Percentiles rank a stretch among this genome's conserved stretches.
Conservation (phyloP, 345 rosid genomes). For the Anastatica hierochuntica region DNA sequence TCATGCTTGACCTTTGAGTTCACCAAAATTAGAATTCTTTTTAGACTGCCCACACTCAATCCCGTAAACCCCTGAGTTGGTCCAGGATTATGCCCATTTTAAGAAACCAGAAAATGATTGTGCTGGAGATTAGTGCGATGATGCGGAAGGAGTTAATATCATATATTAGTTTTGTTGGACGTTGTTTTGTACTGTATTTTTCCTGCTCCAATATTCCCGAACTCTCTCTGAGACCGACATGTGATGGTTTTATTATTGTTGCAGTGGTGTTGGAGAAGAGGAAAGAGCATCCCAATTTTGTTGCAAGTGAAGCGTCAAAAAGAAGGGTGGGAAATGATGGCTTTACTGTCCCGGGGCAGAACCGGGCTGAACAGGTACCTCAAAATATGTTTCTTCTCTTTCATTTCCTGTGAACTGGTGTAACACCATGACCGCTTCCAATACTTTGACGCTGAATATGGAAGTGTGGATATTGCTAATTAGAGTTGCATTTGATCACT, state of each 20-base stretch:
- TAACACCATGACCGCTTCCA: not conserved
- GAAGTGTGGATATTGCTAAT: not conserved
- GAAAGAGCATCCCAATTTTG: slow-evolving; percentile 35
- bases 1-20: not conserved
- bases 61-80: too few relatives aligned
- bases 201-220: too few relatives aligned
- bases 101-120: too few relatives aligned
- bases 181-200: too few relatives aligned
- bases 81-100: too few relatives aligned
- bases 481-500: too few relatives aligned
- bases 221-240: slow-evolving; percentile 1
- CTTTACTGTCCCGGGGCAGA: slow-evolving; percentile 12
- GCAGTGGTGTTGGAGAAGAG: slow-evolving; percentile 45
- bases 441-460: slow-evolving; percentile 1
- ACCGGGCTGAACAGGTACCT: slow-evolving; percentile 35
- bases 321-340: slow-evolving; percentile 23
- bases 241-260: slow-evolving; percentile 16
- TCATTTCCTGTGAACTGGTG: too few relatives aligned
- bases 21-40: too few relatives aligned
- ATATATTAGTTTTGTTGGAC: too few relatives aligned
- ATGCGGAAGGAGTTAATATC: too few relatives aligned
- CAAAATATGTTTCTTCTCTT: slow-evolving; percentile 2
- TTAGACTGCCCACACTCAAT: too few relatives aligned
- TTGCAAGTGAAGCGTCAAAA: slow-evolving; percentile 27
- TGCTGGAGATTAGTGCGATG: too few relatives aligned